Percentiles rank a stretch among this genome's conserved stretches.
phyloP scores from a whole-genome alignment of 768 basidiomycete genomes.

The Ramaria sp. region DNA sequence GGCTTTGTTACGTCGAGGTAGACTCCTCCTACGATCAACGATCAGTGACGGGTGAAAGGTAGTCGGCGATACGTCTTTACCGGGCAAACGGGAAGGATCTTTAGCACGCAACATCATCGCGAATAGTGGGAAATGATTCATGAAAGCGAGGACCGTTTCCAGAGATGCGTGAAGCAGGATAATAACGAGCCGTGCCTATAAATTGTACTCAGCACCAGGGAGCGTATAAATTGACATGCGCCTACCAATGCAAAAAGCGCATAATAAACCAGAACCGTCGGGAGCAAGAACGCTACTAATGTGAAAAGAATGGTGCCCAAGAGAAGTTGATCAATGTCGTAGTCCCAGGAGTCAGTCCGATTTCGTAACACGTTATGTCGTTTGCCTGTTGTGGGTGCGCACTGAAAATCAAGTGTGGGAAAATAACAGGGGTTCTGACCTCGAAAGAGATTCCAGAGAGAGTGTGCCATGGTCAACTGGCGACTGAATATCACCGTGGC shows the following conservation, averaged over 20 bases:
- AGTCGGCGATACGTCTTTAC: slow-evolving; percentile 25
- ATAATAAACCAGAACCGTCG: slow-evolving; percentile 84
- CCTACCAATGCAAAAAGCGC: slow-evolving; percentile 60
- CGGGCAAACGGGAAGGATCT: slow-evolving; percentile 75
- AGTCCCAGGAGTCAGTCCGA: slow-evolving; percentile 84
- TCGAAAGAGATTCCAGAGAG: slow-evolving; percentile 84
- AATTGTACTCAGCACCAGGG: neutral
- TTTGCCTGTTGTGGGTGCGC: slow-evolving; percentile 48
- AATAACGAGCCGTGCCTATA: slow-evolving; percentile 41
- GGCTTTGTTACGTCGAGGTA: slow-evolving; percentile 3
- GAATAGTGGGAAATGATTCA: slow-evolving; percentile 92
- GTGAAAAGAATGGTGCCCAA: slow-evolving; percentile 89
- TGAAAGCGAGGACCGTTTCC: slow-evolving; percentile 58
- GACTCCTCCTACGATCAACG: slow-evolving; percentile 4
- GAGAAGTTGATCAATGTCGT: slow-evolving; percentile 89
- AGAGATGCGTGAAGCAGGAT: slow-evolving; percentile 51
- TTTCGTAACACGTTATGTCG: slow-evolving; percentile 78
- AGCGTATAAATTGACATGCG: slow-evolving; percentile 12
- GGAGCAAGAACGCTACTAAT: slow-evolving; percentile 66
- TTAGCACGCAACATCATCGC: slow-evolving; percentile 75
- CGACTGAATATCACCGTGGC: slow-evolving; percentile 51
- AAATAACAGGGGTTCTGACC: slow-evolving; percentile 35
- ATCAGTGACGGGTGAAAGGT: neutral
- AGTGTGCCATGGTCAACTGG: slow-evolving; percentile 46
- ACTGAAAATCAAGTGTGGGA: neutral